phyloP scores from a whole-genome alignment of 768 basidiomycete genomes.

The Kwoniella pini region DNA sequence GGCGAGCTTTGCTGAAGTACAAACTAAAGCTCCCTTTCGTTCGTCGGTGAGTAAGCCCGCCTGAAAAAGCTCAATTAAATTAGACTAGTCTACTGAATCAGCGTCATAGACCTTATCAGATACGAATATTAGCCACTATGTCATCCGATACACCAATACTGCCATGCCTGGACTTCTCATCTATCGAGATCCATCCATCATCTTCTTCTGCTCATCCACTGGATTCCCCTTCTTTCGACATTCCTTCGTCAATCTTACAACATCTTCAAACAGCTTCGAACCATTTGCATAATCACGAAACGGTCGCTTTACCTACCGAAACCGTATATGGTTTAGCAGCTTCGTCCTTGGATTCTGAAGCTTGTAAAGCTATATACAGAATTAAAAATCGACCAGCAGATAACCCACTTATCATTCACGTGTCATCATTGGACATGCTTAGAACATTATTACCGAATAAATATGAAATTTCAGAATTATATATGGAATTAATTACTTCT shows the following conservation, averaged over 20 bases:
- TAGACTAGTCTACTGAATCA: neutral
- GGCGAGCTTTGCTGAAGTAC: neutral
- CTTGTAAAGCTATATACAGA: conserved; percentile 73
- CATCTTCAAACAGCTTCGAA: conserved; percentile 38
- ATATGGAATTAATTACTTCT: conserved; percentile 70
- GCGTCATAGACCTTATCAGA: neutral
- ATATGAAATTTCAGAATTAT: conserved; percentile 66
- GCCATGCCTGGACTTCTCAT: conserved; percentile 27
- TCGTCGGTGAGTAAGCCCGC: neutral
- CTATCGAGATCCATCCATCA: conserved; percentile 29
- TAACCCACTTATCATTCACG: conserved; percentile 96
- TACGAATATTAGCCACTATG: conserved; percentile 8
- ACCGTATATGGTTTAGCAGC: conserved; percentile 99
- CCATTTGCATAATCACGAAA: conserved; percentile 42
- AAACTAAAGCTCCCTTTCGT: neutral
- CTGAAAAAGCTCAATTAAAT: neutral
- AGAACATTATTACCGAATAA: conserved; percentile 65
- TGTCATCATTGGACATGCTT: conserved; percentile 84
- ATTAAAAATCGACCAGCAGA: conserved; percentile 91
- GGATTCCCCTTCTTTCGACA: conserved; percentile 32
- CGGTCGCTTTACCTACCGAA: conserved; percentile 89
- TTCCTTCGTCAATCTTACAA: conserved; percentile 25
- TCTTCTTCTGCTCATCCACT: conserved; percentile 30
- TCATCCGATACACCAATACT: conserved; percentile 40
- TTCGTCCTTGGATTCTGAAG: conserved; percentile 63